Base-by-base conservation (phyloP, 2,329 filamentous ascomycete species). In the Clathrospora elynae region DNA sequence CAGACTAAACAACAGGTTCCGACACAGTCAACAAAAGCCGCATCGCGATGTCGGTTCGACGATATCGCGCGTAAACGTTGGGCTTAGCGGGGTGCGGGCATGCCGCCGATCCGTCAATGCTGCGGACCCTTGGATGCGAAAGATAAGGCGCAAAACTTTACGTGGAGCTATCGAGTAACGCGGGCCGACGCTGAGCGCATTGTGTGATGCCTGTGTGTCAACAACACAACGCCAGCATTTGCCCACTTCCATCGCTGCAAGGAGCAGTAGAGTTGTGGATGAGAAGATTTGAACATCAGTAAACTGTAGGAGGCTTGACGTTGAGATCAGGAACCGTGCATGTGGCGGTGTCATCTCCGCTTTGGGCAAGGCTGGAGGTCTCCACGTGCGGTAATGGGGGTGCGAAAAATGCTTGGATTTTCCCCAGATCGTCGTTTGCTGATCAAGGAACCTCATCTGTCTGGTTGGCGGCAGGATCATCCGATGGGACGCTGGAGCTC, bases 1-100 rank as follows among this genome's bases (percentile, higher is more conserved):
- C 34, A 22, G 34, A 41, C 40, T 35, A 45, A 30, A 19, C 19
- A 28, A 19, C n/a, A 20, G 23, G 25, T 31, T 42, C 49, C 49
- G 35, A 46, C 40, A 20, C 23, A 28, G 47, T 43, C 16, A 49
- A 53, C 55, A 44, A 62, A 59, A 57, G 51, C 57, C 60, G 53
- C 56, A 51, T 55, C 55, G 59, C 63, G 52, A 65, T 60, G 55
- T 66, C 65, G 64, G 63, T 55, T 49, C 53, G 32, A 46, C 38
- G 37, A 44, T 55, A 53, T 56, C 48, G 58, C 50, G 47, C 51
- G 53, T 46, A 38, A 42, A 45, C 55, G 53, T 60, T 60, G 58
- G 53, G 57, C 42, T 53, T 47, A 44, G 43, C 55, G 59, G 49
- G 53, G 49, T 39, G 46, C 43, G 47, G 49, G 48, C 43, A 38